Evolutionary conservation across 352 stramenopile species (phyloP), one percentile per base, ranked within the genome.

Genomic region (Pythium apleroticum): DNA sequence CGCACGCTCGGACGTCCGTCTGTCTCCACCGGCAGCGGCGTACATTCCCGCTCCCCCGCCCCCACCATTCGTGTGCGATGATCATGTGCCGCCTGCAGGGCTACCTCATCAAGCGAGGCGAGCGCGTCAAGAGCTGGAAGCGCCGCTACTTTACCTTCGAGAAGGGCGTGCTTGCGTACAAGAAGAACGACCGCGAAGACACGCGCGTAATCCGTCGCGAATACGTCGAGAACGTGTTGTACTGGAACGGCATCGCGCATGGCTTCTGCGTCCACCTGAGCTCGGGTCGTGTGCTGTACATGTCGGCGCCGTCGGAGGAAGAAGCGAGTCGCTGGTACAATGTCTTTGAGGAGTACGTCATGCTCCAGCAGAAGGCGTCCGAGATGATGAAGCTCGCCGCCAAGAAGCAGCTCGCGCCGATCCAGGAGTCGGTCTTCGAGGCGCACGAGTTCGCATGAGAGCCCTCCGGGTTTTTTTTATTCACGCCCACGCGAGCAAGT

Each of bases 91-190:
- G 57, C 25, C 59, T 81, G 31, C 60, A 78, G 58, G 82, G 82
- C 14, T 89, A 81, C 63, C 76, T 91, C 19, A 66, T 72, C 39
- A 87, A 86, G 63, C 78, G 80, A 33, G 77, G 82, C 15, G 75
- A 73, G 41, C 82, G 84, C 55, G 64, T 91, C 59, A 87, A 86
- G 66, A 86, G 65, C 65, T 91, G 82, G 82, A 84, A 85, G 55
- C 72, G 75, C 7, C 78, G 80, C 65, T 91, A 78, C 74, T 89
- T 89, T 65, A 76, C 75, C 41, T 86, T 91, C 49, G 65, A 78
- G 31, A 76, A 87, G 60, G 80, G 82, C 31, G 73, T 82, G 60
- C 75, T 91, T 25, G 71, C 79, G 39, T 79, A 81, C 71, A 82
- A 81, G 68, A 89, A 90, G 63, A 76, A 73, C 49, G 73, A 84